Evolutionary conservation across 2,329 filamentous ascomycete genomes (phyloP), one percentile per base, ranked within the genome.

Genomic region (Sclerotinia subarctica): DNA sequence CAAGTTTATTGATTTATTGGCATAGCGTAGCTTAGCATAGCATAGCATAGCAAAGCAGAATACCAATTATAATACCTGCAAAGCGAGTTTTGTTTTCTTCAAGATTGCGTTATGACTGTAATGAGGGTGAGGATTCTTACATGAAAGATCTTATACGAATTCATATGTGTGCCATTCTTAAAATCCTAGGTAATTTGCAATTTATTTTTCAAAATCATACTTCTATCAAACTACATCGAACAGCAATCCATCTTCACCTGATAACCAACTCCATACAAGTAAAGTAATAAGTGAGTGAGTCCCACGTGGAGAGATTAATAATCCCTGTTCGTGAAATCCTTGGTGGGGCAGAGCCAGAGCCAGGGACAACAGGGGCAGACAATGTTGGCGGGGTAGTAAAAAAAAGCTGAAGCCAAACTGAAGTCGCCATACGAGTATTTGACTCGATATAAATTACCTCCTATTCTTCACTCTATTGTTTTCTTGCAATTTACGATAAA

Each of bases 301-400:
- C 44, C 42, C 44, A 60, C 26, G 44, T 47, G 26, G 44, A 35
- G 19, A 60, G 11, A 24, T 60, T 10, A 47, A n/a, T 2, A 17
- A 60, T 35, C 58, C 44, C 21, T 62, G 59, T 51, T 51, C 46
- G 13, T 19, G 15, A 7, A 38, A 38, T 49, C 10, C 26, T 51
- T 62, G 46, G 46, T 62, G 59, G 59, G 59, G 59, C 46, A 56
- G 5, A 21, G 53, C 10, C 13, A 38, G 11, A 42, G 35, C 3
- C 11, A 32, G 46, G n/a, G 32, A 6, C 21, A 5, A n/a, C 21
- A n/a, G n/a, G n/a, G n/a, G n/a, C n/a, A n/a, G n/a, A n/a, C n/a
- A 8, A 24, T 13, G 6, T 15, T 44, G 62, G 62, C 51, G 62
- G 62, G 62, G 62, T 56, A 64, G 35, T 26, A 17, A 42, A 64